These are phyloP conservation scores for Apiotrichum gracile DNA, from an alignment of 1,284 basidiomycete species.

Conservation along the genomic window DNA sequence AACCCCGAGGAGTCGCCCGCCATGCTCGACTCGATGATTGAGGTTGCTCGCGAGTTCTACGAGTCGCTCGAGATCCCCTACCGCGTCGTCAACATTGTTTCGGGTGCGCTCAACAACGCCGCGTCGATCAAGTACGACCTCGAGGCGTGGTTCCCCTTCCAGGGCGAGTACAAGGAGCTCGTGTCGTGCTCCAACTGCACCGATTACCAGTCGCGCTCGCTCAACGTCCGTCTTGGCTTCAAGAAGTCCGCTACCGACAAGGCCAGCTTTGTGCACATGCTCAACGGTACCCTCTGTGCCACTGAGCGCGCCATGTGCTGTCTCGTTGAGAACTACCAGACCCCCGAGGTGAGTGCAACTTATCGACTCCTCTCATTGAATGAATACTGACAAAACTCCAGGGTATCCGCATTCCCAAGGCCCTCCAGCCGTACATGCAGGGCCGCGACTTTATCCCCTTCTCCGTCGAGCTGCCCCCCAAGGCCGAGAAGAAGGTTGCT, in stretches of 20 bases:
- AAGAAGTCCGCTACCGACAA: conserved; percentile 79
- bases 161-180: conserved; percentile 90
- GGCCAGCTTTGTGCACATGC: conserved; percentile 92
- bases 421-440: conserved; percentile 88
- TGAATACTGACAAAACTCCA: conserved; percentile 52
- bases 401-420: conserved; percentile 84
- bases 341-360: conserved; percentile 80
- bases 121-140: conserved; percentile 96
- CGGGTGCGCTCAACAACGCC: conserved; percentile 91
- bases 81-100: conserved; percentile 91
- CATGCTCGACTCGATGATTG: conserved; percentile 87
- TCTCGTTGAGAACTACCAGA: conserved; percentile 98
- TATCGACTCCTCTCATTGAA: conserved; percentile 45
- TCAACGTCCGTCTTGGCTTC: conserved; percentile 84
- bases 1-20: conserved; percentile 91
- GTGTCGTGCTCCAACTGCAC: conserved; percentile 91
- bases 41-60: conserved; percentile 88
- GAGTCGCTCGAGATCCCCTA: conserved; percentile 88
- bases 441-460: conserved; percentile 88
- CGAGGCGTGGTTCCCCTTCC: conserved; percentile 99
- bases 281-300: conserved; percentile 95
- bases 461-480: conserved; percentile 43
- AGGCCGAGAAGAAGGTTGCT: conserved; percentile 38
- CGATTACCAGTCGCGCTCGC: conserved; percentile 76
- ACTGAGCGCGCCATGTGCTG: conserved; percentile 95